Evolutionary conservation across 2,329 filamentous ascomycete species (phyloP), one percentile per base, ranked within the genome.

Genomic region (Neophaeococcomyces mojaviensis): DNA sequence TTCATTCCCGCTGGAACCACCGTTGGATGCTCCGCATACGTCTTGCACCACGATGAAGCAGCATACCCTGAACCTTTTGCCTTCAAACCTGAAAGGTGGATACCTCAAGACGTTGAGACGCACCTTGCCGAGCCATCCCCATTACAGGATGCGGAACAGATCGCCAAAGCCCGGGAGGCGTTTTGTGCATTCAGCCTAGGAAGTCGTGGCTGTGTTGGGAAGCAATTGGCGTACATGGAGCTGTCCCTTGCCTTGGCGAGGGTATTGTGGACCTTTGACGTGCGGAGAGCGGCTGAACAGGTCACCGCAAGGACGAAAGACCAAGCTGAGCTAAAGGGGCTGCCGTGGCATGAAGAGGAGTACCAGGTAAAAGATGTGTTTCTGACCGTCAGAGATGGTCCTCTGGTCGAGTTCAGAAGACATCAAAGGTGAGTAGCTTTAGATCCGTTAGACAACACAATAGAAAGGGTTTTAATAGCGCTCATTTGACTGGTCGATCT

Each of bases 151-250:
- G 35, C 6, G 47, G 69, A 72, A 1, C 74, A 78, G 1, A 66
- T 78, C 1, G 67, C 70, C 2, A 58, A 68, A 4, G 82, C 84
- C 2, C 76, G 82, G 41, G 73, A 71, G 28, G 85, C 85, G 0
- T 90, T 86, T 64, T 87, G 41, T 32, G 37, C 50, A 4, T 70
- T 70, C 41, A 65, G 62, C 34, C 63, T 68, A 31, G 67, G 67
- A 1, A 64, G 63, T 1, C 60, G 66, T 2, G 65, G 66, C 1
- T 70, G 67, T 43, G 63, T 67, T 48, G 67, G 67, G 4, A 69
- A 69, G 54, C 61, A 61, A 32, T 61, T 70, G 62, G 67, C 67
- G 2, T 61, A 67, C 39, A 63, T 67, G 58, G 67, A 69, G 49
- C 61, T 69, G 58, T 57, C 58, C n/a, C 45, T 67, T 41, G 65